These are phyloP conservation scores for Fusarium sp. DNA, from an alignment of 2,329 filamentous ascomycete genomes.

Conservation along the genomic window DNA sequence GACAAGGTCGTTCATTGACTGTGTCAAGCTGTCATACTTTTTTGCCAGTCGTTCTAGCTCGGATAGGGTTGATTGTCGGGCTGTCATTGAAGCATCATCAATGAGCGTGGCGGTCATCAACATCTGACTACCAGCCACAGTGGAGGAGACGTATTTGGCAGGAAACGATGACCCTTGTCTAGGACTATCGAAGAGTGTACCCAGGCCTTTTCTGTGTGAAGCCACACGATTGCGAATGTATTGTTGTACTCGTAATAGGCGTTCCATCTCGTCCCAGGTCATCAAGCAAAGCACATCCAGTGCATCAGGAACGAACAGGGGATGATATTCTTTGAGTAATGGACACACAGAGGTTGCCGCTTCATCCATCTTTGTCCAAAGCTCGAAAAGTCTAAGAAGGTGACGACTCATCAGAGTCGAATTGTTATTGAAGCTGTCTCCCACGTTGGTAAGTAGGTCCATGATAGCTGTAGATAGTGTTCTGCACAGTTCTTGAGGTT, in stretches of 20 bases:
- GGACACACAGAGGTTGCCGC: slow-evolving; percentile 55
- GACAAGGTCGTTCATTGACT: background rate
- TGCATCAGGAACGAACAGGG: slow-evolving; percentile 59
- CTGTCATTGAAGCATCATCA: background rate
- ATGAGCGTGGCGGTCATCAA: background rate
- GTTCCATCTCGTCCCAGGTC: slow-evolving; percentile 57
- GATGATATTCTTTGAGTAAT: slow-evolving; percentile 62
- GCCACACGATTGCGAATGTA: slow-evolving; percentile 33
- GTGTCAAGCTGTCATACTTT: slow-evolving; percentile 29
- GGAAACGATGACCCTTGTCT: slow-evolving; percentile 21
- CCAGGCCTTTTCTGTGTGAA: slow-evolving; percentile 14
- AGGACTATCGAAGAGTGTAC: slow-evolving; percentile 61
- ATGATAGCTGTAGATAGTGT: background rate
- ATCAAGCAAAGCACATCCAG: slow-evolving; percentile 67
- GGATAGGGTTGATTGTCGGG: background rate
- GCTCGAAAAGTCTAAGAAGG: slow-evolving; percentile 64
- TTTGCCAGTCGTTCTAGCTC: background rate
- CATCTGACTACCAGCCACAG: background rate
- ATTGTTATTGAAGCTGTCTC: slow-evolving; percentile 45
- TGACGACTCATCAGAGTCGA: slow-evolving; percentile 43
- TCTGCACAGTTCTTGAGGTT: background rate
- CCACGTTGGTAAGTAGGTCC: background rate
- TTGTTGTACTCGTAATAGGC: slow-evolving; percentile 52
- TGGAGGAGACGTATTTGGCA: background rate
- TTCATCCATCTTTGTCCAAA: slow-evolving; percentile 68